phyloP scores from a whole-genome alignment of 2,329 filamentous ascomycete species.

The Byssochlamys sp. region DNA sequence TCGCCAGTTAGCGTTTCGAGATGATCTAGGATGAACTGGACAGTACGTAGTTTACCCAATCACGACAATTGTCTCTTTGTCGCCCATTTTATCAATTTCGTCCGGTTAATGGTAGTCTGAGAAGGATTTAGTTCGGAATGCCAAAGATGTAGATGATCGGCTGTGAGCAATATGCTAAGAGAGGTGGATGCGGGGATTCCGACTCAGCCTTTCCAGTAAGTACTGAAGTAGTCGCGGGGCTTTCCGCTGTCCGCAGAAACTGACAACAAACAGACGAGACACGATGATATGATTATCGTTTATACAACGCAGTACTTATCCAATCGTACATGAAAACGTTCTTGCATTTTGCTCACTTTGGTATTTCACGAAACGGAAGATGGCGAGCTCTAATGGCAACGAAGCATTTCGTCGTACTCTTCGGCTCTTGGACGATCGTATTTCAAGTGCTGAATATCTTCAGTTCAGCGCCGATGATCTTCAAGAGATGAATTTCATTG shows the following conservation, averaged over 20 bases:
- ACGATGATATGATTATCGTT: not conserved
- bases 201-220: too few relatives aligned
- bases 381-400: not conserved
- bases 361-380: not conserved
- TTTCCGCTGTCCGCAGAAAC: not conserved
- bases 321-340: not conserved
- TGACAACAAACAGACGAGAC: not conserved
- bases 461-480: not conserved
- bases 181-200: too few relatives aligned
- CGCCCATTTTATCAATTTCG: not conserved
- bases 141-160: too few relatives aligned
- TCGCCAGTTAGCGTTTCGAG: not conserved
- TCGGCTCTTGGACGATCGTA: not conserved
- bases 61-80: constrained; percentile 23
- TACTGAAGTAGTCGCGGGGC: not conserved
- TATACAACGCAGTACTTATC: not conserved
- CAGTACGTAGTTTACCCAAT: constrained; percentile 20
- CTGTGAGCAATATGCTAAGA: too few relatives aligned
- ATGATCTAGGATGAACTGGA: constrained; percentile 5
- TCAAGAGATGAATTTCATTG: not conserved
- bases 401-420: not conserved
- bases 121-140: too few relatives aligned
- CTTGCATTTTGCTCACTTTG: not conserved
- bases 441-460: not conserved
- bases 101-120: too few relatives aligned